These are phyloP conservation scores for Pseudogymnoascus sp. DNA, from an alignment of 2,329 filamentous ascomycete species.

Conservation along the genomic window DNA sequence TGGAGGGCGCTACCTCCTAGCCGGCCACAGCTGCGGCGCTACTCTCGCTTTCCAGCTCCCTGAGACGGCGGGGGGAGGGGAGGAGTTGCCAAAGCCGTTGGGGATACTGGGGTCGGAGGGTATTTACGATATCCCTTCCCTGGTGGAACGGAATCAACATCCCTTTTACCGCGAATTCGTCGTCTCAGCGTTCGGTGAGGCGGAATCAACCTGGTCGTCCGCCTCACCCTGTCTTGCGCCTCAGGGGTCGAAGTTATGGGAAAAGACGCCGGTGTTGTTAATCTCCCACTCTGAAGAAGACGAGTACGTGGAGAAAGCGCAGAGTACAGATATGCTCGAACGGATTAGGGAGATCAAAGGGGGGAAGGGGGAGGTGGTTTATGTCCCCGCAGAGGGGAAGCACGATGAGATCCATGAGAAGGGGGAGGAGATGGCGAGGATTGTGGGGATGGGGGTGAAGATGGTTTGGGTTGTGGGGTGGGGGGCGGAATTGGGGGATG, in stretches of 20 bases:
- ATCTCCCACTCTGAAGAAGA: constrained; percentile 35
- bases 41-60: constrained; percentile 52
- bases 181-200: constrained; percentile 49
- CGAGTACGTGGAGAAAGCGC: constrained; percentile 23
- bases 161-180: constrained; percentile 52
- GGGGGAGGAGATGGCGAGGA: constrained; percentile 45
- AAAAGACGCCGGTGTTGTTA: constrained; percentile 12
- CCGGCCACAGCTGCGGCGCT: constrained; percentile 56
- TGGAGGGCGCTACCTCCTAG: constrained; percentile 41
- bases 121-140: constrained; percentile 54
- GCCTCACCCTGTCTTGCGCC: constrained; percentile 39
- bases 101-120: constrained; percentile 55
- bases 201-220: constrained; percentile 40
- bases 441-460: constrained; percentile 27
- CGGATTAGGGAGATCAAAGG: constrained; percentile 14
- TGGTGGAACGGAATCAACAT: constrained; percentile 38
- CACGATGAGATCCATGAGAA: constrained; percentile 59
- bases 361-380: constrained; percentile 21
- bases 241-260: constrained; percentile 9
- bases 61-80: constrained; percentile 17
- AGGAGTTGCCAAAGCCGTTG: constrained; percentile 33
- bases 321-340: constrained; percentile 22
- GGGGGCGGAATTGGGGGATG: too few relatives aligned
- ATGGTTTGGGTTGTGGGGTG: neutral
- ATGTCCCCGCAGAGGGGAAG: constrained; percentile 43